Evolutionary conservation across 2,329 filamentous ascomycete genomes (phyloP).

Genomic region (Alternaria burnsii): DNA sequence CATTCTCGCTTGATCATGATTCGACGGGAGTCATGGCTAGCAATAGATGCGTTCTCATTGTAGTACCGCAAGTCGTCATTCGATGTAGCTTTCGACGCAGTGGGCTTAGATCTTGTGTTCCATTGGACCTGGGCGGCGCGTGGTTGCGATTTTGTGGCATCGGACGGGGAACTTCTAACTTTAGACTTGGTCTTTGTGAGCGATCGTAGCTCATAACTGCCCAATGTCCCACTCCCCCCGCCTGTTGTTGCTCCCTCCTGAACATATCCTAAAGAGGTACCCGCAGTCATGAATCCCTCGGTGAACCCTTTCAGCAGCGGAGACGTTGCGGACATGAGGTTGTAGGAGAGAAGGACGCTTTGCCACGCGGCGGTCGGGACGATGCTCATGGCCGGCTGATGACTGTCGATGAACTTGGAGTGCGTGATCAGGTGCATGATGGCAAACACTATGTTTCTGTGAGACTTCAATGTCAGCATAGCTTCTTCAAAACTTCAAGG

Average conservation of each 20-base stretch:
- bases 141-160: background rate
- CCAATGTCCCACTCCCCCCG: background rate
- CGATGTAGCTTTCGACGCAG: background rate
- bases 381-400: conserved; percentile 7
- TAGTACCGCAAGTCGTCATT: background rate
- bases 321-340: conserved; percentile 15
- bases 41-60: conserved; percentile 8
- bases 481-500: background rate
- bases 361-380: conserved; percentile 12
- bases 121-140: background rate
- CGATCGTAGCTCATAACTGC: conserved; percentile 3
- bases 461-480: background rate
- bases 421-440: conserved; percentile 8
- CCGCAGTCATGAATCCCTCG: conserved; percentile 8
- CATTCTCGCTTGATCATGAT: conserved; percentile 11
- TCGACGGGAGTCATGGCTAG: conserved; percentile 8
- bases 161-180: background rate
- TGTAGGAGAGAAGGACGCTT: conserved; percentile 7
- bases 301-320: conserved; percentile 12
- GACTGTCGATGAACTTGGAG: background rate
- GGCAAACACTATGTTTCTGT: conserved; percentile 10
- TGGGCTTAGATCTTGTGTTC: background rate
- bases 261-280: conserved; percentile 5
- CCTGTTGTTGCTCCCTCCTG: background rate
- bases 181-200: background rate